Evolutionary conservation across 2,329 filamentous ascomycete genomes (phyloP).

Genomic region (Biscogniauxia mediterranea): DNA sequence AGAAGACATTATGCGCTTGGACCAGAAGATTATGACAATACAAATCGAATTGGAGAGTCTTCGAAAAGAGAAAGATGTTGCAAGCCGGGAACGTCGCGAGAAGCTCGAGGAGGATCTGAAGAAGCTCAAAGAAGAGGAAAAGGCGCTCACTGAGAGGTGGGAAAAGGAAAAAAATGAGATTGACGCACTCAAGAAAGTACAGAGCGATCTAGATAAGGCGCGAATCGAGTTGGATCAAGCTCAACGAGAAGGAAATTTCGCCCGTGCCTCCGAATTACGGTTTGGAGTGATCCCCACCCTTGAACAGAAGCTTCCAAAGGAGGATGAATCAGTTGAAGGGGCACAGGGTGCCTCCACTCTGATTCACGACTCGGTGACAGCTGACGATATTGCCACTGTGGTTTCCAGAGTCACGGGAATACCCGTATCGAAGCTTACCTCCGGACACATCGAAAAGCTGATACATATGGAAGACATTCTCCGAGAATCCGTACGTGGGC

Average conservation of each 20-base stretch:
- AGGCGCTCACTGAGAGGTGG: constrained; percentile 78
- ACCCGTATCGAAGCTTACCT: constrained; percentile 86
- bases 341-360: constrained; percentile 51
- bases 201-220: constrained; percentile 85
- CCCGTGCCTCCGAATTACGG: constrained; percentile 81
- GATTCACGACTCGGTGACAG: constrained; percentile 90
- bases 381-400: constrained; percentile 90
- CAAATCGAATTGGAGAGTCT: constrained; percentile 95
- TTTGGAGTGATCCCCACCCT: constrained; percentile 84
- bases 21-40: constrained; percentile 94
- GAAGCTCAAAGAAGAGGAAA: constrained; percentile 72
- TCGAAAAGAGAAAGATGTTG: constrained; percentile 88
- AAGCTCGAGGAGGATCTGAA: constrained; percentile 79
- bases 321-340: constrained; percentile 49
- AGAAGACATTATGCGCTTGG: constrained; percentile 86
- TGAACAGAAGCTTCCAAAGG: constrained; percentile 75
- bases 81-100: constrained; percentile 82
- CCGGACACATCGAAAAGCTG: constrained; percentile 90
- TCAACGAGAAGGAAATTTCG: constrained; percentile 85
- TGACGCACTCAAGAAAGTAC: constrained; percentile 79
- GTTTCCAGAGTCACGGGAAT: constrained; percentile 92
- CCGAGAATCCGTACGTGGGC: constrained; percentile 79
- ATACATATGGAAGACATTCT: constrained; percentile 94
- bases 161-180: constrained; percentile 86
- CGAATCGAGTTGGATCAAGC: constrained; percentile 83